These are phyloP conservation scores for Rubus idaeus DNA, from an alignment of 306 rosid species.

Conservation along the genomic window DNA sequence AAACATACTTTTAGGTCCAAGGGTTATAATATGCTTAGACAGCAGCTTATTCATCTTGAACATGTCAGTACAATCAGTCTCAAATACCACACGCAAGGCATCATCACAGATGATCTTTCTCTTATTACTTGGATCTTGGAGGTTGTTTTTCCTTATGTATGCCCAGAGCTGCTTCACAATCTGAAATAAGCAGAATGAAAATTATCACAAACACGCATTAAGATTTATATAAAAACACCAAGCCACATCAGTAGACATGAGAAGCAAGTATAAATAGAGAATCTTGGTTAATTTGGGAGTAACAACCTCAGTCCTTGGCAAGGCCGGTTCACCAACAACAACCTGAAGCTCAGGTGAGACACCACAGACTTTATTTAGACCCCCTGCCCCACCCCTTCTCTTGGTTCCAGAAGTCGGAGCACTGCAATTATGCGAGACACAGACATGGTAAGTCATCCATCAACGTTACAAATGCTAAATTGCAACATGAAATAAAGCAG, in stretches of 20 bases:
- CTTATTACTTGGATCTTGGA: constrained; percentile 88
- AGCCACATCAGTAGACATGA: not conserved
- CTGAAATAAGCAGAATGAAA: constrained; percentile 36
- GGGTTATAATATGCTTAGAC: constrained; percentile 75
- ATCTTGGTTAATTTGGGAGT: not conserved
- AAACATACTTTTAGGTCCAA: constrained; percentile 64
- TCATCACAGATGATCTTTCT: constrained; percentile 85
- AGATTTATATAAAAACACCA: not conserved
- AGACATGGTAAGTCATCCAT: constrained; percentile 13
- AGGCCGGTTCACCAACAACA: constrained; percentile 65
- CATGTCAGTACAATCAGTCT: constrained; percentile 91
- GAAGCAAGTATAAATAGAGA: not conserved
- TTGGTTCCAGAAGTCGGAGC: constrained; percentile 46
- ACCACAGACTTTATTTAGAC: constrained; percentile 73
- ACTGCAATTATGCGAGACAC: constrained; percentile 31
- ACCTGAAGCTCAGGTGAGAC: constrained; percentile 78
- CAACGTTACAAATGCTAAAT: not conserved
- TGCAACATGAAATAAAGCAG: not conserved
- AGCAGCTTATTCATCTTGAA: constrained; percentile 90
- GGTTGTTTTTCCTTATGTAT: constrained; percentile 84
- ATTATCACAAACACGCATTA: not conserved
- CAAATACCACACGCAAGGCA: constrained; percentile 73
- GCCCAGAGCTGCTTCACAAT: constrained; percentile 95
- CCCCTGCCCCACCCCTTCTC: constrained; percentile 78
- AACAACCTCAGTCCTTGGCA: constrained; percentile 78